These are phyloP conservation scores for Aspergillus brasiliensis DNA, from an alignment of 2,329 filamentous ascomycete genomes.

Conservation along the genomic window DNA sequence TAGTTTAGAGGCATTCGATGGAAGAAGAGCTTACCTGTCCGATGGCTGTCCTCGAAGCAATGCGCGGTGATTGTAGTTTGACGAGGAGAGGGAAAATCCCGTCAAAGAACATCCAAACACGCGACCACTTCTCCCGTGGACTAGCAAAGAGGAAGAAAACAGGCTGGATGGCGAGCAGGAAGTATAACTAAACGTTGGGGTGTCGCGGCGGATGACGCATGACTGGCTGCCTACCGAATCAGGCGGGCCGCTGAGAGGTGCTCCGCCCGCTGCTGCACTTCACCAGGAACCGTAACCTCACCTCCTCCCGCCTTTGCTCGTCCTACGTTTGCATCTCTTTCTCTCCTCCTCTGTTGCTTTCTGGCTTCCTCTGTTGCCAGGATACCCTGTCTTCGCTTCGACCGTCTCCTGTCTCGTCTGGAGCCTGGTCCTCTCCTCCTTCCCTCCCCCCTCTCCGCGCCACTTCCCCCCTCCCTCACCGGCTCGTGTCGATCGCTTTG, in stretches of 20 bases:
- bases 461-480: background rate
- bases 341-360: background rate
- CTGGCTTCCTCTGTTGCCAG: background rate
- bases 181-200: background rate
- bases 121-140: background rate
- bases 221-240: conserved; percentile 12
- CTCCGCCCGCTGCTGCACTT: conserved; percentile 17
- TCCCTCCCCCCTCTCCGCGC: background rate
- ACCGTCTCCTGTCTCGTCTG: background rate
- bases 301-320: conserved; percentile 4
- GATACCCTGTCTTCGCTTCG: conserved; percentile 7
- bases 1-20: background rate
- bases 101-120: background rate
- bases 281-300: conserved; percentile 14
- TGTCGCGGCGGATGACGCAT: conserved; percentile 15
- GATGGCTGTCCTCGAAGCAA: background rate
- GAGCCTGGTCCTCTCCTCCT: background rate
- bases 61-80: background rate
- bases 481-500: background rate
- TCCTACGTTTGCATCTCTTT: background rate
- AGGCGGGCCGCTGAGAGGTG: conserved; percentile 6
- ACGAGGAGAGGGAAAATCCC: no score
- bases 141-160: background rate
- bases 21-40: background rate
- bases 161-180: background rate